These are phyloP conservation scores for Auricularia cornea DNA, from an alignment of 768 basidiomycete species.

Conservation along the genomic window DNA sequence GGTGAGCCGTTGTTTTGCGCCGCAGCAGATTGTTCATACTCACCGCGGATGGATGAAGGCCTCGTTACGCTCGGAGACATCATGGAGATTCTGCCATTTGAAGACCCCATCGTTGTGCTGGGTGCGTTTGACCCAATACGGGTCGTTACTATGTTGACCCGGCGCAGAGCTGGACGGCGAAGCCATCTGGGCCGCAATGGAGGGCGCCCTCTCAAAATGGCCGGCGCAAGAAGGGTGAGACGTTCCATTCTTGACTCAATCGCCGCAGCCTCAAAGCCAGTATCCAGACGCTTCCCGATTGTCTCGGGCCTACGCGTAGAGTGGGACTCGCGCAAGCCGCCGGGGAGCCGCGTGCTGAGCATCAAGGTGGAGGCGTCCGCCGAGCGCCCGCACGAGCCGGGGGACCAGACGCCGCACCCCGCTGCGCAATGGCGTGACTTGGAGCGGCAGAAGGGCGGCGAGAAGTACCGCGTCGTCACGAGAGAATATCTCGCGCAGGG, in stretches of 20 bases:
- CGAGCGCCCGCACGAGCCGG: constrained; percentile 12
- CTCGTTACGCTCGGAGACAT: constrained; percentile 76
- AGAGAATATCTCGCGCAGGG: constrained; percentile 78
- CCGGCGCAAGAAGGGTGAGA: constrained; percentile 84
- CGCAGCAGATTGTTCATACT: constrained; percentile 5
- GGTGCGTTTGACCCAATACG: no score
- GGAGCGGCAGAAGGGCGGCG: constrained; percentile 39
- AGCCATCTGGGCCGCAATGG: constrained; percentile 72
- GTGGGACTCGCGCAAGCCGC: constrained; percentile 74
- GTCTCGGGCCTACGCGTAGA: constrained; percentile 75
- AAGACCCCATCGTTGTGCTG: constrained; percentile 68
- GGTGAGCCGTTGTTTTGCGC: constrained; percentile 33
- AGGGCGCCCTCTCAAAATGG: constrained; percentile 64
- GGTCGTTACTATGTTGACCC: no score
- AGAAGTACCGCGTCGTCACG: constrained; percentile 74
- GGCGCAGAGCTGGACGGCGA: constrained; percentile 58
- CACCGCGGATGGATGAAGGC: constrained; percentile 32
- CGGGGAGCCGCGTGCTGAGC: constrained; percentile 65
- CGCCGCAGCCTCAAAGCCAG: not conserved
- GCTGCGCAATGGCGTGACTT: constrained; percentile 44
- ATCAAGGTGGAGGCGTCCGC: constrained; percentile 50
- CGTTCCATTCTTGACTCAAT: not conserved
- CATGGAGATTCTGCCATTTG: constrained; percentile 81
- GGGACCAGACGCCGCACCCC: constrained; percentile 20
- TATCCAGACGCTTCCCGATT: constrained; percentile 75